phyloP scores from a whole-genome alignment of 306 rosid species.

The Gastrolobium villosum region DNA sequence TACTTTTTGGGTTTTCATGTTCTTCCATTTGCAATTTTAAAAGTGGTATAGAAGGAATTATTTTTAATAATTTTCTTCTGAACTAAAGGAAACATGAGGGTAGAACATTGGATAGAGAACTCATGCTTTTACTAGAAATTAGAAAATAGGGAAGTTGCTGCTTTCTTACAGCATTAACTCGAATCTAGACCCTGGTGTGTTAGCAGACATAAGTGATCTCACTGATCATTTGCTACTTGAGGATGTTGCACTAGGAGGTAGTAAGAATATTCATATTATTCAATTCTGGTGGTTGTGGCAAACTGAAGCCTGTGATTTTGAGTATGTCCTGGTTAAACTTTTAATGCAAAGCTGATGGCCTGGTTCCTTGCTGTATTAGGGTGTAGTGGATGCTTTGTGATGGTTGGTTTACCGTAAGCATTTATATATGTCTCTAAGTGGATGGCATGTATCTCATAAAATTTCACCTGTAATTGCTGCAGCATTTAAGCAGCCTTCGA shows the following conservation, averaged over 20 bases:
- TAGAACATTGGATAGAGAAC: conserved; percentile 17
- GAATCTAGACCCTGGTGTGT: background rate
- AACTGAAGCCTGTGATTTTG: conserved; percentile 10
- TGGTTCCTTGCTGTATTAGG: background rate
- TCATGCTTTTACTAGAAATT: conserved; percentile 17
- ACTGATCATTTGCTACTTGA: conserved; percentile 3
- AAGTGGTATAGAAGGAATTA: background rate
- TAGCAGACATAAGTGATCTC: background rate
- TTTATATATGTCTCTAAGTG: background rate
- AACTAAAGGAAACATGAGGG: background rate
- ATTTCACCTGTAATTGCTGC: background rate
- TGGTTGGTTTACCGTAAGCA: background rate
- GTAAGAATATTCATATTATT: background rate
- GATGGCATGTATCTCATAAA: background rate
- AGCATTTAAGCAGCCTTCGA: background rate
- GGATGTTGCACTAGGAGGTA: background rate
- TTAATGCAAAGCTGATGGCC: background rate
- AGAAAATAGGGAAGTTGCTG: conserved; percentile 12
- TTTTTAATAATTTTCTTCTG: background rate
- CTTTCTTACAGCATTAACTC: background rate
- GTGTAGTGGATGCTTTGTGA: background rate
- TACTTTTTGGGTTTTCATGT: conserved; percentile 1
- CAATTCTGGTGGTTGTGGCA: background rate
- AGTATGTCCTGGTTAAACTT: background rate
- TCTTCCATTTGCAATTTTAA: background rate